Evolutionary conservation across 257 asterid genomes (phyloP).

Genomic region (Lycium barbarum): DNA sequence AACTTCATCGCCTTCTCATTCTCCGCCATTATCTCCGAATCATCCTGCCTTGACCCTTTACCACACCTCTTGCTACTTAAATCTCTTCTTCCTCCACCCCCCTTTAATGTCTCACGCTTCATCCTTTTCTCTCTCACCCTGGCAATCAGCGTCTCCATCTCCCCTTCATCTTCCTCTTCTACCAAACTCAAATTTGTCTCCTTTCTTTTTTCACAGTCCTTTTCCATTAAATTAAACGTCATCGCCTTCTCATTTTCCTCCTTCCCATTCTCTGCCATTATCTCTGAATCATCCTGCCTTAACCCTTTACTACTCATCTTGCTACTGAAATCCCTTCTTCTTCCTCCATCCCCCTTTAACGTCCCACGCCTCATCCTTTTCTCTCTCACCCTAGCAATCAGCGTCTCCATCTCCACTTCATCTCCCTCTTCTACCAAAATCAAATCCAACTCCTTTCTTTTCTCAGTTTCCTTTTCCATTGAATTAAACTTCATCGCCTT

Average conservation of each 20-base stretch:
- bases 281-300: constrained; percentile 33
- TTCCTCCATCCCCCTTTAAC: neutral
- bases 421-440: constrained; percentile 26
- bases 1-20: neutral
- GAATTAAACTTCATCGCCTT: constrained; percentile 21
- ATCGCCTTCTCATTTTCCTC: constrained; percentile 17
- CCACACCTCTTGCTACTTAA: constrained; percentile 28
- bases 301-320: constrained; percentile 4
- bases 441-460: constrained; percentile 25
- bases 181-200: constrained; percentile 8
- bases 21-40: constrained; percentile 35
- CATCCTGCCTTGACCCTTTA: neutral
- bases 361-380: constrained; percentile 4
- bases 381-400: constrained; percentile 24
- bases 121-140: constrained; percentile 40
- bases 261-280: constrained; percentile 29
- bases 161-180: constrained; percentile 32
- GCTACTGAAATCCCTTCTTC: constrained; percentile 27
- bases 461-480: constrained; percentile 27
- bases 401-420: constrained; percentile 23
- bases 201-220: neutral
- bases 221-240: neutral
- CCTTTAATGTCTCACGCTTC: constrained; percentile 28
- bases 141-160: neutral
- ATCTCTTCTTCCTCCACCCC: constrained; percentile 29